Evolutionary conservation across 164 flowering plant species (phyloP).

Genomic region (Warburgia ugandensis): DNA sequence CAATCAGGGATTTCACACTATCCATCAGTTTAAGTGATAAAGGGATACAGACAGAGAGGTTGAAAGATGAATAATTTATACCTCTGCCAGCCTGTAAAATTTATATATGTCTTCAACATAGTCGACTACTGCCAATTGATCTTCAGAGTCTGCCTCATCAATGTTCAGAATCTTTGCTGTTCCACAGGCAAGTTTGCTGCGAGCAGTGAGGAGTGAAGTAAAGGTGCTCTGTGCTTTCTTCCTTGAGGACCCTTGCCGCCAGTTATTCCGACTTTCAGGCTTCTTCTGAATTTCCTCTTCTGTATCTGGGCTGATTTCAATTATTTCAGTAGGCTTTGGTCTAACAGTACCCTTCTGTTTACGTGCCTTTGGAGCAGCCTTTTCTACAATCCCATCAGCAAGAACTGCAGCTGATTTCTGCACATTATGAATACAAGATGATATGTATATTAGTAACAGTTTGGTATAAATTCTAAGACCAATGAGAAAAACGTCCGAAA

Average conservation of each 20-base stretch:
- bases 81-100: slow-evolving; percentile 69
- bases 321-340: slow-evolving; percentile 32
- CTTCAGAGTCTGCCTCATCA: slow-evolving; percentile 65
- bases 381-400: slow-evolving; percentile 22
- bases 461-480: neutral
- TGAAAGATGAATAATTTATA: slow-evolving; percentile 10
- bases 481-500: neutral
- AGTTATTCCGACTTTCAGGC: slow-evolving; percentile 18
- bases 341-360: slow-evolving; percentile 29
- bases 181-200: slow-evolving; percentile 89
- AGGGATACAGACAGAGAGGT: too few relatives aligned
- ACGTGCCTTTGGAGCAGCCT: slow-evolving; percentile 15
- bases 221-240: slow-evolving; percentile 51
- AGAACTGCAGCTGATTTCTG: slow-evolving; percentile 35
- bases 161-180: slow-evolving; percentile 44
- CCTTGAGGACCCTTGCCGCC: slow-evolving; percentile 16
- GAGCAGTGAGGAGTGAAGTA: slow-evolving; percentile 64
- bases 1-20: slow-evolving; percentile 1
- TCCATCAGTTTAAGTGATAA: neutral
- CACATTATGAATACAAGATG: slow-evolving; percentile 5
- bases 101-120: slow-evolving; percentile 83
- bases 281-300: slow-evolving; percentile 19
- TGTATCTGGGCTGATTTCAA: slow-evolving; percentile 50
- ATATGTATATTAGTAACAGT: too few relatives aligned
- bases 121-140: slow-evolving; percentile 75